Conservation (phyloP, 2,329 filamentous ascomycete genomes). For the Colletotrichum filicis region DNA sequence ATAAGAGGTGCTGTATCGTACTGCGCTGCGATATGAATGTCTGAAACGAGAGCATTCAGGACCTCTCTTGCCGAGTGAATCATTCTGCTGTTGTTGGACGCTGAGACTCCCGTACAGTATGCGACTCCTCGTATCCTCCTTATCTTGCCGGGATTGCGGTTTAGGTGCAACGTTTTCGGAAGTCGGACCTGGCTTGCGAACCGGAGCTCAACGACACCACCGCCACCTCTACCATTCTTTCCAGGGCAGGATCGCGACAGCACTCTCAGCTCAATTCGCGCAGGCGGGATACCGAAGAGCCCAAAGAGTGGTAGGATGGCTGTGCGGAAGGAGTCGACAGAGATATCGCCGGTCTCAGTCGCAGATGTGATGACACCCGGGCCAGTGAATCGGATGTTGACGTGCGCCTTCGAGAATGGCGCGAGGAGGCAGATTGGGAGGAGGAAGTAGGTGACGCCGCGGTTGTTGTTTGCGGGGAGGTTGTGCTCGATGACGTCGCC, state of each 20-base stretch:
- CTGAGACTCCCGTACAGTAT: conserved; percentile 91
- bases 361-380: conserved; percentile 92
- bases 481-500: conserved; percentile 85
- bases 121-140: conserved; percentile 92
- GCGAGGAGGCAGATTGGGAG: conserved; percentile 89
- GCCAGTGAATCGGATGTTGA: conserved; percentile 91
- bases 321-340: conserved; percentile 92
- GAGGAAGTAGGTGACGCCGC: conserved; percentile 92
- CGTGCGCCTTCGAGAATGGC: conserved; percentile 89
- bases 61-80: conserved; percentile 90
- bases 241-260: conserved; percentile 83
- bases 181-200: conserved; percentile 94
- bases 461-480: conserved; percentile 78
- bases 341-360: conserved; percentile 86
- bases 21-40: conserved; percentile 89
- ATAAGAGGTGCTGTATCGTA: conserved; percentile 76
- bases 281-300: conserved; percentile 84
- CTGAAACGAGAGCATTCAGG: conserved; percentile 84
- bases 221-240: conserved; percentile 79
- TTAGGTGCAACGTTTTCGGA: conserved; percentile 91
- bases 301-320: conserved; percentile 91
- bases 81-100: conserved; percentile 93
- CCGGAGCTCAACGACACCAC: conserved; percentile 90
- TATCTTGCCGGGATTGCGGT: conserved; percentile 83
- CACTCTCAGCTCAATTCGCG: conserved; percentile 87